These are phyloP conservation scores for Pichia inconspicua DNA, from an alignment of 1,139 yeast species.

Conservation along the genomic window DNA sequence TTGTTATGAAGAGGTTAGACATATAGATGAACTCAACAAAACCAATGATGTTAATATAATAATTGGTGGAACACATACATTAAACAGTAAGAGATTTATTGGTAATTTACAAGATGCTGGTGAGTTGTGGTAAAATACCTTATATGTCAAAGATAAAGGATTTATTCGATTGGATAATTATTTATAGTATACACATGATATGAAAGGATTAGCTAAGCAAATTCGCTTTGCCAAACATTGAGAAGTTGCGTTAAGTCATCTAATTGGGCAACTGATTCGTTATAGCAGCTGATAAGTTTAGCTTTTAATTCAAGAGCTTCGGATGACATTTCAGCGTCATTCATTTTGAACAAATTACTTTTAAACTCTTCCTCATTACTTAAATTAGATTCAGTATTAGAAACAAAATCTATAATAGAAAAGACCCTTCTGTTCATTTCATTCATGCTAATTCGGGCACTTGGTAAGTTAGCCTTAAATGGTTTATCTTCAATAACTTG, in stretches of 20 bases:
- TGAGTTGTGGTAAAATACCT: neutral
- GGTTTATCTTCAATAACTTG: constrained; percentile 47
- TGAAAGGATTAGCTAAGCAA: constrained; percentile 31
- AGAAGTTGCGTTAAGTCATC: constrained; percentile 64
- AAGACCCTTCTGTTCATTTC: constrained; percentile 86
- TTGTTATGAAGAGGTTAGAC: constrained; percentile 85
- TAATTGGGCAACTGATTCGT: constrained; percentile 56
- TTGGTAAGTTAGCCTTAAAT: constrained; percentile 77
- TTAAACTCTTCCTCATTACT: constrained; percentile 55
- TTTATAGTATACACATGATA: neutral
- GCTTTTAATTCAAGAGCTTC: constrained; percentile 24
- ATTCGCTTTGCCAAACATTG: constrained; percentile 70
- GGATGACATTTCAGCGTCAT: constrained; percentile 23
- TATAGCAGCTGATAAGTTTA: constrained; percentile 39
- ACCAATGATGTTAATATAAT: constrained; percentile 43
- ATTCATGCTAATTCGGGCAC: constrained; percentile 59
- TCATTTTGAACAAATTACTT: constrained; percentile 29
- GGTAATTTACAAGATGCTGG: constrained; percentile 22
- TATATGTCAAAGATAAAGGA: too few relatives aligned
- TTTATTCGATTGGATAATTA: neutral
- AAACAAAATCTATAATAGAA: constrained; percentile 84
- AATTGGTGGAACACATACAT: constrained; percentile 70
- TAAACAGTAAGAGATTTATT: constrained; percentile 55
- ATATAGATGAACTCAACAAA: constrained; percentile 63
- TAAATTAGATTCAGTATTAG: constrained; percentile 74